Conservation (phyloP, 2,329 filamentous ascomycete genomes). For the Rhytidhysteron rufulum region DNA sequence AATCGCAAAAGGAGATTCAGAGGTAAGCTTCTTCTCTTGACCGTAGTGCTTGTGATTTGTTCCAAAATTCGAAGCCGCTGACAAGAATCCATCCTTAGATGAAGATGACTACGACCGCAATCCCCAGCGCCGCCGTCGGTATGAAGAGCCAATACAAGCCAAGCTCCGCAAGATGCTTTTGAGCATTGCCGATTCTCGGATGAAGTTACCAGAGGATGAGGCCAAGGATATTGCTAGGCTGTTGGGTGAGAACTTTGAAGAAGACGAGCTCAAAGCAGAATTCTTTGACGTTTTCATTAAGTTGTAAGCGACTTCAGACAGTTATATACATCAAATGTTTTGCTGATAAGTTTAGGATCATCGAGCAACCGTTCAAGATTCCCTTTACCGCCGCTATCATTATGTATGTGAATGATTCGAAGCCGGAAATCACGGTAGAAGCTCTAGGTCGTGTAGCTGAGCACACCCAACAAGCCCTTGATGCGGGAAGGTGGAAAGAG, state of each 20-base stretch:
- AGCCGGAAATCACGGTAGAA: constrained; percentile 68
- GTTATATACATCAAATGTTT: background rate
- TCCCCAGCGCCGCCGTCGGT: constrained; percentile 28
- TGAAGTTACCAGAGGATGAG: constrained; percentile 33
- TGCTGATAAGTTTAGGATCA: constrained; percentile 44
- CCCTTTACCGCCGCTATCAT: constrained; percentile 86
- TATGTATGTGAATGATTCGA: constrained; percentile 72
- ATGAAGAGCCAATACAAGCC: constrained; percentile 30
- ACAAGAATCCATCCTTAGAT: background rate
- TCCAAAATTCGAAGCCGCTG: background rate
- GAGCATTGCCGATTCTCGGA: constrained; percentile 34
- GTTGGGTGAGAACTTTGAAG: constrained; percentile 71
- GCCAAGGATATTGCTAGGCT: constrained; percentile 50
- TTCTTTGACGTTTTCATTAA: constrained; percentile 74
- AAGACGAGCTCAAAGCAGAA: constrained; percentile 69
- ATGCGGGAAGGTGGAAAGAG: constrained; percentile 76
- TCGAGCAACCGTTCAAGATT: constrained; percentile 97
- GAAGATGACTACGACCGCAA: constrained; percentile 5
- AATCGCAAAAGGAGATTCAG: constrained; percentile 74
- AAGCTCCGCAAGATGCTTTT: constrained; percentile 32
- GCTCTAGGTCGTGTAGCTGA: constrained; percentile 62
- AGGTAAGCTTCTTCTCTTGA: constrained; percentile 55
- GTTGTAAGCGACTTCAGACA: constrained; percentile 49
- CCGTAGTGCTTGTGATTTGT: too few species aligned
- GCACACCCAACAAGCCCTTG: constrained; percentile 63